These are phyloP conservation scores for Phytophthora hybrid DNA, from an alignment of 352 stramenopile genomes.

Conservation along the genomic window DNA sequence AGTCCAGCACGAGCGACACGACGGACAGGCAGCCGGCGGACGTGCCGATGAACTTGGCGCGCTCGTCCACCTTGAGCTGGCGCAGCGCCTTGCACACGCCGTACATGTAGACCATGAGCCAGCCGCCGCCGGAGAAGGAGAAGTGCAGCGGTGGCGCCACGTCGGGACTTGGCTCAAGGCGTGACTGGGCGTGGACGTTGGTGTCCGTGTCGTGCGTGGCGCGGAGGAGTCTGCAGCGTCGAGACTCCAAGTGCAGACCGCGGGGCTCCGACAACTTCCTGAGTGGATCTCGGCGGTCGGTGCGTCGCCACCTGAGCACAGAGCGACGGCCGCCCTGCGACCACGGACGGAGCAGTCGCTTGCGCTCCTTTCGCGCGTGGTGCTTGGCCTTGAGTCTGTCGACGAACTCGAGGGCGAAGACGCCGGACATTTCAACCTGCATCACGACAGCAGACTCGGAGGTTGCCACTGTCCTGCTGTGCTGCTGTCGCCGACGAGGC, in stretches of 20 bases:
- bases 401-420: constrained; percentile 18
- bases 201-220: background rate
- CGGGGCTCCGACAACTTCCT: constrained; percentile 15
- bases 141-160: constrained; percentile 29
- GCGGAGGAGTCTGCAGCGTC: background rate
- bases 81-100: constrained; percentile 68
- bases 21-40: constrained; percentile 55
- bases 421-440: background rate
- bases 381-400: constrained; percentile 27
- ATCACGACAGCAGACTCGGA: constrained; percentile 6
- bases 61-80: constrained; percentile 46
- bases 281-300: background rate
- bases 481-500: background rate
- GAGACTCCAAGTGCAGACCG: constrained; percentile 17
- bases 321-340: constrained; percentile 10
- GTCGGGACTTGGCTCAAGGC: background rate
- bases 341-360: constrained; percentile 18
- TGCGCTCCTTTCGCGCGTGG: constrained; percentile 9
- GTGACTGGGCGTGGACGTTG: background rate
- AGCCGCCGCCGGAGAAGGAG: constrained; percentile 62
- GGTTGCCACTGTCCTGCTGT: constrained; percentile 5
- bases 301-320: constrained; percentile 14
- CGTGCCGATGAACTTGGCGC: constrained; percentile 52
- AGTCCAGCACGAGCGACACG: constrained; percentile 47
- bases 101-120: constrained; percentile 71